These are phyloP conservation scores for Candida nanaspora DNA, from an alignment of 805 yeast genomes.

Conservation along the genomic window DNA sequence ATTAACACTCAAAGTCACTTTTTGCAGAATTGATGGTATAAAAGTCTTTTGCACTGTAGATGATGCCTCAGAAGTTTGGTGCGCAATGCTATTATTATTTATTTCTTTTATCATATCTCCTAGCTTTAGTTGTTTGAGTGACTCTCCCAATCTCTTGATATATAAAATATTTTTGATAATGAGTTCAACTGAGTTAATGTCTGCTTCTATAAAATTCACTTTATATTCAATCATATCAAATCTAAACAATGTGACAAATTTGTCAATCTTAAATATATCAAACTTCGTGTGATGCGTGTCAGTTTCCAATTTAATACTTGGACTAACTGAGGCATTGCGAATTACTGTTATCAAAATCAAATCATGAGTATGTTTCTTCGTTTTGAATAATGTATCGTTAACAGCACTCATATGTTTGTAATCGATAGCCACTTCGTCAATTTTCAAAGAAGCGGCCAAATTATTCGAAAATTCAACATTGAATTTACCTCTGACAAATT, in stretches of 20 bases:
- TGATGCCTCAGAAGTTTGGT: too few species aligned
- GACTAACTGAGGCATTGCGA: not conserved
- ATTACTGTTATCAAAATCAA: not conserved
- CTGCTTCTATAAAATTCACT: not conserved
- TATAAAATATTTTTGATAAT: constrained; percentile 6
- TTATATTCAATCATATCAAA: not conserved
- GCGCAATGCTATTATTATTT: too few species aligned
- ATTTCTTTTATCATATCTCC: too few species aligned
- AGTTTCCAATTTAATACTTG: not conserved
- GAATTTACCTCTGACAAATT: not conserved
- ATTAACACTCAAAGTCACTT: constrained; percentile 6
- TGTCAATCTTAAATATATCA: not conserved
- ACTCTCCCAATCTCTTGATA: constrained; percentile 10
- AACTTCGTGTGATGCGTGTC: not conserved
- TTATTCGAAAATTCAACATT: not conserved
- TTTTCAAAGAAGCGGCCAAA: not conserved
- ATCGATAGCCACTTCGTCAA: not conserved
- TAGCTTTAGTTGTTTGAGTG: not conserved
- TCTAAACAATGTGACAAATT: not conserved
- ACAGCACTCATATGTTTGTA: not conserved
- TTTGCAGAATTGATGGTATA: constrained; percentile 8
- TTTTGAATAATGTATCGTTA: not conserved
- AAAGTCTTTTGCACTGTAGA: too few species aligned
- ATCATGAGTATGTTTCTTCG: not conserved
- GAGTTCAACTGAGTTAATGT: constrained; percentile 8